Base-by-base conservation (phyloP, 805 yeast species). In the Yarrowia sp. region DNA sequence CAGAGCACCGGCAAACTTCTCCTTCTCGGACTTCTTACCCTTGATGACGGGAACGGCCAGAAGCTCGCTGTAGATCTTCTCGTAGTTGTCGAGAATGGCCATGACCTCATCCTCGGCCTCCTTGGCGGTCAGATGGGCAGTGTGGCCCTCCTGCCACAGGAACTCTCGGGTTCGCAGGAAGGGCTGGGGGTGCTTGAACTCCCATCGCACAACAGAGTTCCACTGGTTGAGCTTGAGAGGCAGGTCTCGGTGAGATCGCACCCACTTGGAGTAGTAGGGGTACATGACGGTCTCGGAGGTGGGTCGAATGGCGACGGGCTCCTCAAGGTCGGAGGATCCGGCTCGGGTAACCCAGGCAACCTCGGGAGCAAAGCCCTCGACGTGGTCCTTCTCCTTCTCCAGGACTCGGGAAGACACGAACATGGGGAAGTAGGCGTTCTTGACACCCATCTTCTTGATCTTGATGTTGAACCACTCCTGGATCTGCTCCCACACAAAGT, bases 151-250 rank as follows among this genome's bases (percentile, higher is more conserved):
- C 81, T 95, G 99, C 99, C 99, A 95, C 78, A 95, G 82, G 80
- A 95, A 95, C 80, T 95, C 99, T 81, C 99, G 89, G 14, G 99
- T 96, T 84, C 99, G 89, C 75, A 95, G 81, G 79, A 95, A 95
- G 59, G 99, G 99, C 81, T 95, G 99, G 66, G 99, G 99, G 78
- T 95, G 98, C 82, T 95, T 95, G 81, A 95, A 95, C 80, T 95
- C 99, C 99, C 99, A 95, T 82, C 99, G 89, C 59, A 95, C 99
- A 49, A 95, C 99, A 19, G 98, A 92, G 81, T 96, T 96, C 99
- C 99, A 95, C 81, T 95, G 99, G 82, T 95, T 95, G 74, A 95
- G 84, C 74, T 89, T 90, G 79, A 95, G 82, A 67, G 99, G 99
- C 76, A 96, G 84, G 77, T 95, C 99, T 79, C 99, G 89, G 81